Evolutionary conservation across 306 rosid genomes (phyloP).

Genomic region (Glycyrrhiza uralensis): DNA sequence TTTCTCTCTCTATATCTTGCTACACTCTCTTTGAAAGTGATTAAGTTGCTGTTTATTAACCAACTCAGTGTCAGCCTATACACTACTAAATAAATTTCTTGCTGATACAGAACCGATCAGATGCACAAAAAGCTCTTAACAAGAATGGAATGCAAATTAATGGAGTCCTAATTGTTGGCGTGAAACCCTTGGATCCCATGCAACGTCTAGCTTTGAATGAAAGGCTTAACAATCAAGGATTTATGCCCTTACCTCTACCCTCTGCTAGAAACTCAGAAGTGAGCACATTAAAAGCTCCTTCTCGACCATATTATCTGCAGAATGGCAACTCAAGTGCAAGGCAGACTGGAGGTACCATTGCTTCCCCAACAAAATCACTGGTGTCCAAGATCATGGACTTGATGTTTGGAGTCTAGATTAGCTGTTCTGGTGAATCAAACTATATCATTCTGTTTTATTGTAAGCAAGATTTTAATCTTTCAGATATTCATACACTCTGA

Average conservation of each 20-base stretch:
- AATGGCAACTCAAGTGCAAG: constrained; percentile 55
- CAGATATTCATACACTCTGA: constrained; percentile 13
- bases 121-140: constrained; percentile 87
- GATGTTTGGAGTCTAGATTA: constrained; percentile 86
- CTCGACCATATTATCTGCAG: constrained; percentile 68
- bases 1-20: neutral
- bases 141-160: constrained; percentile 89
- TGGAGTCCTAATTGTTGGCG: constrained; percentile 86
- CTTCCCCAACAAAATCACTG: constrained; percentile 90
- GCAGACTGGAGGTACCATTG: constrained; percentile 80
- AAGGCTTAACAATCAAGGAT: constrained; percentile 64
- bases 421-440: constrained; percentile 25
- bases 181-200: constrained; percentile 91
- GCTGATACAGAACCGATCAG: constrained; percentile 71
- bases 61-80: neutral
- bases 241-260: constrained; percentile 67
- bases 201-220: constrained; percentile 78
- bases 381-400: constrained; percentile 85
- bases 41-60: neutral
- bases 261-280: constrained; percentile 51
- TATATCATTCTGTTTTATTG: constrained; percentile 16
- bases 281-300: constrained; percentile 42
- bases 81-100: constrained; percentile 10
- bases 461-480: constrained; percentile 29
- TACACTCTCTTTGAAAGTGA: neutral